Evolutionary conservation across 768 basidiomycete genomes (phyloP), one percentile per base, ranked within the genome.

Genomic region (Phaffia australis): DNA sequence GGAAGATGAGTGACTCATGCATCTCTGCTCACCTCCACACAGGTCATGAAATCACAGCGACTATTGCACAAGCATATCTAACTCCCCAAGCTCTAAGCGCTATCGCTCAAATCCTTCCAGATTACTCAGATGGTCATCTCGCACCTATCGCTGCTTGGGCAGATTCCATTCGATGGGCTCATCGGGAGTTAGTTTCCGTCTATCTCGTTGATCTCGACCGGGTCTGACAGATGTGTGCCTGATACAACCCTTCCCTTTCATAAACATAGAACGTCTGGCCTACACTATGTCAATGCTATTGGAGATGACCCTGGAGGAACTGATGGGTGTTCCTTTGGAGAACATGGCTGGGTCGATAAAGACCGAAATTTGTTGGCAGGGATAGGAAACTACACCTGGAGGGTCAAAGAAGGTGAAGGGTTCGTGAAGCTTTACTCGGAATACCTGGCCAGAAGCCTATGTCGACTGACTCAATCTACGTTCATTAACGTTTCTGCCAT

Each of bases 31-130:
- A 47, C 11, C 30, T 42, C 50, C 21, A 21, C 14, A 29, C 69
- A 84, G 90, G 93, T 3, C 93, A 97, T 72, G 88, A 95, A 79
- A 85, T 95, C 42, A 83, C 90, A 6, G 93, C 92, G 0, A 94
- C 92, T 4, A 87, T 98, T 65, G 94, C 94, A 0, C 87, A 97
- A 74, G 89, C 93, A 67, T 84, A 95, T 74, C 82, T 97, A 2
- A 83, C 89, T 74, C 88, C 88, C 0, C 78, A 69, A 1, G 85
- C 86, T 5, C 79, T 86, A 50, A 80, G 83, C 1, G 81, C 80
- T 42, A 77, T 95, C 63, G 88, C 87, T 70, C 75, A 79, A 32
- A 85, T 97, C 71, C 84, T 95, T 70, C 80, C 85, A 69, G 23
- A 65, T 0, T 74, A 76, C 64, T 73, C 77, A 1, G 70, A 81